Base-by-base conservation (phyloP, 176 grass and related monocot species). In the Leersia perrieri region DNA sequence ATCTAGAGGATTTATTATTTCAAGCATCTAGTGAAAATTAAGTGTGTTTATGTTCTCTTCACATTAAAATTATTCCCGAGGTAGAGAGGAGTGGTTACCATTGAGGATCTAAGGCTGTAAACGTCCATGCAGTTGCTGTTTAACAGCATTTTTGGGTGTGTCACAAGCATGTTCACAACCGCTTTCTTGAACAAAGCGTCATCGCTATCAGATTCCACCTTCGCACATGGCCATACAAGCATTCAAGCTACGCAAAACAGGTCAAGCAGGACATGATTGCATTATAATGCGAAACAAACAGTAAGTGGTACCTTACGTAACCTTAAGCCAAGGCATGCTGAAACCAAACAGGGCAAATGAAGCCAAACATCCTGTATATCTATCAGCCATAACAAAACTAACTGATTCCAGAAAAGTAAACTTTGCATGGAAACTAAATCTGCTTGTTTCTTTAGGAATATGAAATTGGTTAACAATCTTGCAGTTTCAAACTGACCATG, bases 311-410 rank as follows among this genome's bases (percentile, higher is more conserved):
- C 47, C 47, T 51, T 47, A 47, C 3, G 44, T 47, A 47, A 16
- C 44, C 14, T 47, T 20, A 7, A 5, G 15, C 20, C 7, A 41
- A 11, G 16, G 20, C 12, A 57, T 57, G 22, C 22, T 57, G 51
- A 57, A 23, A 57, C 22, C 51, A 57, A 57, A 22, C 49, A n/a
- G 20, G 49, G 42, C 11, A 14, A 35, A 7, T 39, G 66, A 82
- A 75, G 73, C 11, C 49, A 49, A 27, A 63, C 34, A 45, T 72
- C 35, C 18, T 26, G 18, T 0, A 63, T 20, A 44, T 44, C 41
- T n/a, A n/a, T 51, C 16, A 75, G 41, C 11, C 47, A 60, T 68
- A 68, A 86, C 75, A 8, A 57, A 57, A 57, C 31, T 32, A 44
- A 6, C 4, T 78, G 60, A 36, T 82, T 70, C 79, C 31, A 68